Base-by-base conservation (phyloP, 805 yeast genomes). In the Pichia phayaonensis region DNA sequence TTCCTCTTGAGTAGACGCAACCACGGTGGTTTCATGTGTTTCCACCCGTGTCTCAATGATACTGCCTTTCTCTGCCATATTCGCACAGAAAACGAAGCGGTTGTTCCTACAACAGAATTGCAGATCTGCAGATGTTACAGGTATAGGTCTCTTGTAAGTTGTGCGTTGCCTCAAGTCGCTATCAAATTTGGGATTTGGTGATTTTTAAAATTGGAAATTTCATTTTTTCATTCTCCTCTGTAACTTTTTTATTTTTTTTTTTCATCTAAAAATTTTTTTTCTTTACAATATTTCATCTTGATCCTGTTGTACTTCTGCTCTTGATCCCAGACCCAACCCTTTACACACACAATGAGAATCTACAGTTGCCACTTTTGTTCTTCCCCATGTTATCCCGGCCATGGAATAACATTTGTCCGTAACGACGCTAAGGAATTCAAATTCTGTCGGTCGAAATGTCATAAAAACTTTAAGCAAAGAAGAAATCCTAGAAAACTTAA, bases 381-480 rank as follows among this genome's bases (percentile, higher is more conserved):
- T 21, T 86, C 96, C 15, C 99, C 99, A 46, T 95, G 88, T 45
- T 92, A 92, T 64, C 92, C 90, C 36, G 86, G 89, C 49, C 96
- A 90, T 64, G 99, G 99, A 56, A 90, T 94, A 65, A 86, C 88
- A 88, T 94, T 90, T 72, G 98, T 94, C 55, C 84, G 99, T 72
- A 94, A 94, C 68, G 99, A 94, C 65, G 96, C 98, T 58, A 94
- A 94, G 67, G 98, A 90, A 71, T 94, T 94, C 70, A 78, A 96
- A 62, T 94, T 94, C 74, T 94, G 99, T 60, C 88, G 97, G 67
- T 90, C 98, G 54, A 94, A 94, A 69, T 94, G 99, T 74, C 99
- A 94, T 73, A 89, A 90, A 68, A 85, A 90, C 50, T 94, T 94
- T 82, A 94, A 94, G 69, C 95, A 90, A 75, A 90, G 96, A 77